phyloP scores from a whole-genome alignment of 2,329 filamentous ascomycete species.

The Rhynchosporium agropyri region DNA sequence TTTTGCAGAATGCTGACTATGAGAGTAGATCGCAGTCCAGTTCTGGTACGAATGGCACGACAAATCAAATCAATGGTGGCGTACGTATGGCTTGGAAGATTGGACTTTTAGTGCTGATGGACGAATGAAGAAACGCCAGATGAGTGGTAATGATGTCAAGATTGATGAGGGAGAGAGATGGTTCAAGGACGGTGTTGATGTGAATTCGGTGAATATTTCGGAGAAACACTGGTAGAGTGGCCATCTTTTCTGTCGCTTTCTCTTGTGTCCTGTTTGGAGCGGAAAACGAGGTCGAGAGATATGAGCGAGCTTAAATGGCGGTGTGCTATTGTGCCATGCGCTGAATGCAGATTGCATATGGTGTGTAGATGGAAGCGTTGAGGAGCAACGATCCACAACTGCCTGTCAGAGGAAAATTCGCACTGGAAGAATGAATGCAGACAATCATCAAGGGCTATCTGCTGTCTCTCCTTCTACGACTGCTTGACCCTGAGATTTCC shows the following conservation, averaged over 20 bases:
- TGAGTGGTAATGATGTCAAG: slow-evolving; percentile 74
- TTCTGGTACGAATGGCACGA: slow-evolving; percentile 82
- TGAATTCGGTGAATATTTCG: slow-evolving; percentile 65
- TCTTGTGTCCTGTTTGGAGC: not conserved
- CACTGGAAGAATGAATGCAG: not conserved
- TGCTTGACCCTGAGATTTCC: slow-evolving; percentile 17
- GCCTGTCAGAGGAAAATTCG: not conserved
- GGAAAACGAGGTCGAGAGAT: too few species aligned
- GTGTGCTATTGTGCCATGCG: too few species aligned
- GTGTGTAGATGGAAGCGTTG: too few species aligned
- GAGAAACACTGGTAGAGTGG: slow-evolving; percentile 65
- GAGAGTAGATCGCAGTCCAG: slow-evolving; percentile 72
- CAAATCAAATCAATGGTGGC: slow-evolving; percentile 72
- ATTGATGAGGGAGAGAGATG: slow-evolving; percentile 65
- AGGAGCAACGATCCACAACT: too few species aligned
- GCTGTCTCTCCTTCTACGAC: slow-evolving; percentile 12
- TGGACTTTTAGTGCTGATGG: slow-evolving; percentile 75
- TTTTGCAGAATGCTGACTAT: slow-evolving; percentile 6
- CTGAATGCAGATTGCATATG: too few species aligned
- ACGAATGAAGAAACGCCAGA: slow-evolving; percentile 72
- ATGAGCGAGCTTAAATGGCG: too few species aligned
- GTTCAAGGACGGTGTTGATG: slow-evolving; percentile 70
- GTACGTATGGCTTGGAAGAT: slow-evolving; percentile 83
- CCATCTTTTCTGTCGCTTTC: not conserved
- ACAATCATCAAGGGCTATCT: not conserved